A percentile compares a stretch with the other conserved stretches of the same genome.
These are phyloP conservation scores for Neolentinus lepideus DNA, from an alignment of 1,284 basidiomycete species.

Conservation along the genomic window DNA sequence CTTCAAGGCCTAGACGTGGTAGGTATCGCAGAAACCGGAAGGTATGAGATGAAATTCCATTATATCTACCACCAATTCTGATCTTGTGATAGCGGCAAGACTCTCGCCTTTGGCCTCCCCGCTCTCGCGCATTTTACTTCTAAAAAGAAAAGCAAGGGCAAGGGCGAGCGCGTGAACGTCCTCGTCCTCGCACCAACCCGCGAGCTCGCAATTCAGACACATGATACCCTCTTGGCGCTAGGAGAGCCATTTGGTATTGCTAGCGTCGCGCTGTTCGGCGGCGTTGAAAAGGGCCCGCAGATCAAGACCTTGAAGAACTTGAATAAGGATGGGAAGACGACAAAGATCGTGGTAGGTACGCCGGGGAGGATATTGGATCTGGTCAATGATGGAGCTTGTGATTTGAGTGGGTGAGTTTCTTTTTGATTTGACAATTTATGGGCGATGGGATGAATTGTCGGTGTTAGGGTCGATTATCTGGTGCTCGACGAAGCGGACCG, in stretches of 20 bases:
- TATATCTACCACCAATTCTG: slow-evolving; percentile 6
- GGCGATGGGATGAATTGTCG: neutral
- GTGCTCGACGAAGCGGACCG: slow-evolving; percentile 97
- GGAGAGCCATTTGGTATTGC: slow-evolving; percentile 74
- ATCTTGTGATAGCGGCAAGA: slow-evolving; percentile 73
- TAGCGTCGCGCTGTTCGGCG: slow-evolving; percentile 88
- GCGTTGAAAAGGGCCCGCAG: slow-evolving; percentile 86
- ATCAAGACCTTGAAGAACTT: slow-evolving; percentile 49
- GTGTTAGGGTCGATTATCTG: slow-evolving; percentile 73
- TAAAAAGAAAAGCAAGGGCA: slow-evolving; percentile 21
- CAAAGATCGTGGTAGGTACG: slow-evolving; percentile 87
- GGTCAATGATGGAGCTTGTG: slow-evolving; percentile 77
- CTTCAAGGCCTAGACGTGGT: slow-evolving; percentile 84
- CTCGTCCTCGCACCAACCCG: slow-evolving; percentile 92
- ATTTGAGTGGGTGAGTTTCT: slow-evolving; percentile 59
- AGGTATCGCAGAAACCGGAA: slow-evolving; percentile 97
- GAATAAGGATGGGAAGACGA: slow-evolving; percentile 40
- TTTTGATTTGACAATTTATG: slow-evolving; percentile 2
- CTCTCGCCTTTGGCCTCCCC: slow-evolving; percentile 93
- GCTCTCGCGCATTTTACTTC: slow-evolving; percentile 67
- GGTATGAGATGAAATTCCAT: slow-evolving; percentile 30
- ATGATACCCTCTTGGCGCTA: slow-evolving; percentile 76
- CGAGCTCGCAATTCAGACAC: slow-evolving; percentile 92
- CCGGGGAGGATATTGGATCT: slow-evolving; percentile 92
- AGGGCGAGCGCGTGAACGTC: slow-evolving; percentile 49